A percentile compares a stretch with the other conserved stretches of the same genome.
These are phyloP conservation scores for Colletotrichum chrysophilum DNA, from an alignment of 2,329 filamentous ascomycete species.

Conservation along the genomic window DNA sequence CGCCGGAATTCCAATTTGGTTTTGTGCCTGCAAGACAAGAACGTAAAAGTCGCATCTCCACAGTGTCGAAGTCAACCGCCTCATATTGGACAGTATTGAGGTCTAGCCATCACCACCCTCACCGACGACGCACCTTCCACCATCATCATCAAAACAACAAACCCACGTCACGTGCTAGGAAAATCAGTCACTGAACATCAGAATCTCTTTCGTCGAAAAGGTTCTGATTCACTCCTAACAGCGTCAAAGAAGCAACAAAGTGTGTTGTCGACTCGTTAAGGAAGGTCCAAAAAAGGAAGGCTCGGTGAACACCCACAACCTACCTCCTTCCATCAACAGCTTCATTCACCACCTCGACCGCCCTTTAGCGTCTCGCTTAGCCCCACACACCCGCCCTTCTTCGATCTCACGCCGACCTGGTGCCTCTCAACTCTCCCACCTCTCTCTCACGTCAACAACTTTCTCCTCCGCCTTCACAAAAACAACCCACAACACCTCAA, in stretches of 20 bases:
- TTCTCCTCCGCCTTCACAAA: not conserved
- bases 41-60: not conserved
- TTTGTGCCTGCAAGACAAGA: not conserved
- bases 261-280: not conserved
- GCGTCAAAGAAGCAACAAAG: not conserved
- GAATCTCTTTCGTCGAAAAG: not conserved
- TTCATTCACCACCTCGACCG: not conserved
- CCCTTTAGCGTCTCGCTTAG: not conserved
- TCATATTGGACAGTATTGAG: not conserved
- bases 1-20: not conserved
- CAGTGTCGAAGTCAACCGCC: not conserved
- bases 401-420: not conserved
- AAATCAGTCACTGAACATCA: not conserved
- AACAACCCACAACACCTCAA: not conserved
- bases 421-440: not conserved
- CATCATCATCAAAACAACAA: not conserved
- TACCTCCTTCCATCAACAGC: slow-evolving; percentile 8
- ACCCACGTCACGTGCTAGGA: not conserved
- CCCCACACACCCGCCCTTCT: not conserved
- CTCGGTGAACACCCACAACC: not conserved
- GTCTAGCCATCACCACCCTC: not conserved
- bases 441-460: not conserved
- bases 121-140: not conserved
- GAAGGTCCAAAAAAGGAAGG: not conserved
- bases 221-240: not conserved